Percentiles rank a stretch among this genome's conserved stretches.
These are phyloP conservation scores for Macrophomina phaseolina DNA, from an alignment of 2,329 filamentous ascomycete species.

Conservation along the genomic window DNA sequence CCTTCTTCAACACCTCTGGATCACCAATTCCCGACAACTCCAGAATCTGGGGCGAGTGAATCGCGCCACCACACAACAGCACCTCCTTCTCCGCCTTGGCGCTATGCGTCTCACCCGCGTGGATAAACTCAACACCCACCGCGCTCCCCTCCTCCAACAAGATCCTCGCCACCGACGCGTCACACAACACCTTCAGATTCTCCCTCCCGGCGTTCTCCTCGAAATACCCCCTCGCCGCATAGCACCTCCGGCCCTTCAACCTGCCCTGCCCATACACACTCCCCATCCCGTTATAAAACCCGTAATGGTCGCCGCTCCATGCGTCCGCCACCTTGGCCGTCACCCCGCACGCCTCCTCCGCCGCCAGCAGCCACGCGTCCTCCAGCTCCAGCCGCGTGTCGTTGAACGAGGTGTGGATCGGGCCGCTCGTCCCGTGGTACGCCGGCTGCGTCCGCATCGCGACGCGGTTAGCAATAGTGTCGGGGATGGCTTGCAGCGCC, in stretches of 20 bases:
- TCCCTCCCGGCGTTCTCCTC: neutral
- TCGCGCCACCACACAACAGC: conserved; percentile 33
- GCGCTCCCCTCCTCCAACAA: neutral
- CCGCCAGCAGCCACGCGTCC: conserved; percentile 36
- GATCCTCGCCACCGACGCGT: neutral
- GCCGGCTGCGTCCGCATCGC: conserved; percentile 29
- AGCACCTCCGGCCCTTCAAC: conserved; percentile 43
- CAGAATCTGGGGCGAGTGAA: conserved; percentile 38
- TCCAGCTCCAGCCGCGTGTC: conserved; percentile 34
- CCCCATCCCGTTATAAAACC: conserved; percentile 42
- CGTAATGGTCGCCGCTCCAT: conserved; percentile 45
- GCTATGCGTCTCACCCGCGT: neutral
- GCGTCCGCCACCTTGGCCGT: conserved; percentile 39
- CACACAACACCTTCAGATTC: conserved; percentile 7
- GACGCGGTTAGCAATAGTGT: conserved; percentile 36
- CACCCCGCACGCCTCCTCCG: conserved; percentile 36
- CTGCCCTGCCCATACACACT: conserved; percentile 36
- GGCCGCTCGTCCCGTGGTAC: conserved; percentile 41
- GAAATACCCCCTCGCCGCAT: conserved; percentile 41
- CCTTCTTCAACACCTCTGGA: conserved; percentile 16
- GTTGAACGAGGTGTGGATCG: conserved; percentile 45
- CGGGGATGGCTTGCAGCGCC: conserved; percentile 42
- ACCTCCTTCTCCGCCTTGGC: conserved; percentile 39
- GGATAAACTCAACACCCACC: neutral
- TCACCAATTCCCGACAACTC: conserved; percentile 33